Evolutionary conservation across 495 filamentous ascomycete species (phyloP), one percentile per base, ranked within the genome.

Genomic region (Annulohypoxylon stygium): DNA sequence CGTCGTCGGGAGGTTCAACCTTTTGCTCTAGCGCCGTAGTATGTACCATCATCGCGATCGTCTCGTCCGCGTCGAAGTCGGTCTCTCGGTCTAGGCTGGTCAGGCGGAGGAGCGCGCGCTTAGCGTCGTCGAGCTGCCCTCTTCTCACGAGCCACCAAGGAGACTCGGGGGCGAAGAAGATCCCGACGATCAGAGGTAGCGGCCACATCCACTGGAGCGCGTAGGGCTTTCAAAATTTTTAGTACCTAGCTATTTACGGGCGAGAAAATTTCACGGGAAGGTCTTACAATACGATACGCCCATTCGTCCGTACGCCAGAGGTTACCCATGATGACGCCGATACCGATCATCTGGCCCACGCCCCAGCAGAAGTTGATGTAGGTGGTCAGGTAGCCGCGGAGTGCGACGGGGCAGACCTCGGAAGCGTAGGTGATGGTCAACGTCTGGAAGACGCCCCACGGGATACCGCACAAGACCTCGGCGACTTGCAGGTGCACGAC

Each of bases 191-290:
- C 5, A 96, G 84, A 2, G 92, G 92, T 4, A 91, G 75, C 0
- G 93, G 92, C 91, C 92, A 96, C 86, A 96, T 91, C 93, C 93
- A 96, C 80, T 96, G 93, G 7, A 94, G 77, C 3, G 88, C 89
- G 69, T 93, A 94, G 0, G 90, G 77, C 76, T 90, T 67, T 73
- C 64, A 50, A 54, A n/a, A 4, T 10, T 14, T 47, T 77, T 26
- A 78, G 71, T 36, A 36, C 6, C n/a, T 9, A 36, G 9, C n/a
- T 9, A 57, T 18, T n/a, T 36, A 10, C 14, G 14, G 9, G 18
- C 30, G 18, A 43, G 70, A 23, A 7, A 58, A 34, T 67, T 16
- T 25, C 37, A 11, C 12, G 18, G 4, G 37, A 33, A 34, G 16
- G 62, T 26, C 67, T 70, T 68, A 80, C 77, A 65, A 90, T 88